phyloP scores from a whole-genome alignment of 768 basidiomycete genomes.

The Pholiota molesta region DNA sequence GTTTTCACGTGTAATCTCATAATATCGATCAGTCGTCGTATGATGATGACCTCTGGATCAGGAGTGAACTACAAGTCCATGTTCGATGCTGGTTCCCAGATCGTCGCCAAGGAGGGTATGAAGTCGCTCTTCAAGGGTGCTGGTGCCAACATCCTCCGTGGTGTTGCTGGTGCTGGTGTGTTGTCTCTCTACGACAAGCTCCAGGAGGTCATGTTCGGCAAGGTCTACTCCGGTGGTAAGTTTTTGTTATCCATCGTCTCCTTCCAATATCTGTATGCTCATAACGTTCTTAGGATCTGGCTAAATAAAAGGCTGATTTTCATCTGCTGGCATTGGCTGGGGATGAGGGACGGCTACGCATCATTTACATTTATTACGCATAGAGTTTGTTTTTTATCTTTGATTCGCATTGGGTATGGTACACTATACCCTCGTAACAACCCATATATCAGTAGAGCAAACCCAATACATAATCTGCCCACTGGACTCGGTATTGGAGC shows the following conservation, averaged over 20 bases:
- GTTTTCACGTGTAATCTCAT: not conserved
- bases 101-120: constrained; percentile 92
- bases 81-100: constrained; percentile 95
- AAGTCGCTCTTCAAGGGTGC: constrained; percentile 99
- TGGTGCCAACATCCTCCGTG: constrained; percentile 94
- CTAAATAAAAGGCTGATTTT: constrained; percentile 37
- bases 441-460: constrained; percentile 33
- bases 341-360: constrained; percentile 21
- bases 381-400: constrained; percentile 41
- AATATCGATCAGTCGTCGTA: constrained; percentile 76
- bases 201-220: constrained; percentile 95
- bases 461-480: constrained; percentile 28
- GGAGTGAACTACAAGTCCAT: constrained; percentile 98
- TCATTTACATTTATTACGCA: constrained; percentile 36
- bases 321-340: constrained; percentile 17
- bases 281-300: constrained; percentile 42
- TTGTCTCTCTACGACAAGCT: constrained; percentile 99
- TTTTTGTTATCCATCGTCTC: constrained; percentile 11
- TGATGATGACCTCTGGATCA: constrained; percentile 99
- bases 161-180: constrained; percentile 99
- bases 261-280: not conserved
- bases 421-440: constrained; percentile 43
- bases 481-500: constrained; percentile 9
- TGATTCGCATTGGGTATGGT: constrained; percentile 40
- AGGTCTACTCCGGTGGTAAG: constrained; percentile 96